Evolutionary conservation across 768 basidiomycete species (phyloP), one percentile per base, ranked within the genome.

Genomic region (Boletus insuetus): DNA sequence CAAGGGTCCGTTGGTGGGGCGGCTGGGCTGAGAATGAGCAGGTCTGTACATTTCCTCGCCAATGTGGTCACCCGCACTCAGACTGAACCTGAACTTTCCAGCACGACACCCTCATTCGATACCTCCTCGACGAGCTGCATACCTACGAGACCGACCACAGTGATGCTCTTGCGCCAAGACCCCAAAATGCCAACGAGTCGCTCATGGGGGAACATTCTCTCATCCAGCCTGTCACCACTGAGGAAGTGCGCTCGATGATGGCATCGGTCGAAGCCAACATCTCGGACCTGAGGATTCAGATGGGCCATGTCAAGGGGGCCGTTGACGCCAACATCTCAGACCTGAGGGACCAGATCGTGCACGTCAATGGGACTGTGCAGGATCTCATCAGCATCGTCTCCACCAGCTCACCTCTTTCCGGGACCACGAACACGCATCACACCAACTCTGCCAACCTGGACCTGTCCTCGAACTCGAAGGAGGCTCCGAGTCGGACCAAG

Each of bases 21-120:
- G 74, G 75, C 12, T 77, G 75, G 77, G 74, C 74, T 16, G 59
- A 60, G 24, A 64, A 68, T 0, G 74, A 77, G 54, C 66, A 73
- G 47, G 75, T 75, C 4, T 26, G 26, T 26, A 26, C 40, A 41
- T 6, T 26, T 26, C 16, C 9, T 43, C 7, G 16, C 42, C 16
- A 11, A 22, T 1, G 13, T 7, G 16, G 40, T 41, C 19, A 20
- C 9, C 3, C 40, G 10, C 40, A 41, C 1, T 4, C 19, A 6
- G 13, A 43, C 42, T 43, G 24, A 43, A 24, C 42, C 10, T 31
- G 26, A 20, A 32, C 34, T 6, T 3, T 34, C 14, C 46, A 47
- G 46, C 10, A 11, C 0, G 22, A 47, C 22, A 47, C 46, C 14
- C 46, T 47, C 34, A 47, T 47, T 16, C 16, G 22, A 14, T 37